A percentile compares a stretch with the other conserved stretches of the same genome.
Conservation (phyloP, 805 yeast species). For the Candida qinlingensis region DNA sequence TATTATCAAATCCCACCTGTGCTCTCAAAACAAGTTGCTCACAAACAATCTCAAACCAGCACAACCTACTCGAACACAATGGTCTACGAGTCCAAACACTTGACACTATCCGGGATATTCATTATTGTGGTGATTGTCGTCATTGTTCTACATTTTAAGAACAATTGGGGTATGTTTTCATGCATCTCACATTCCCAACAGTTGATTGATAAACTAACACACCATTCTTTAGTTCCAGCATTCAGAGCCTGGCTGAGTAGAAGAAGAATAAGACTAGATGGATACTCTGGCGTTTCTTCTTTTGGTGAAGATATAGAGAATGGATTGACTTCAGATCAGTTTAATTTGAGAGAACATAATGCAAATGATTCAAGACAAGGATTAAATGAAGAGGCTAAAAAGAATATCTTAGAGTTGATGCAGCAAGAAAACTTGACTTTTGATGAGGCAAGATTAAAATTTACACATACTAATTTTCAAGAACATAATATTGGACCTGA, state of each 20-base stretch:
- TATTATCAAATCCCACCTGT: no score
- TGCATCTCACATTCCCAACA: background rate
- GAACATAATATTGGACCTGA: constrained; percentile 53
- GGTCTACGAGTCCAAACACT: no score
- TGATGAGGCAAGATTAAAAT: constrained; percentile 63
- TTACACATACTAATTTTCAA: constrained; percentile 40
- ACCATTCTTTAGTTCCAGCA: constrained; percentile 12
- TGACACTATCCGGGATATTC: no score
- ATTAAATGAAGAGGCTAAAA: constrained; percentile 48
- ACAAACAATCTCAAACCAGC: no score
- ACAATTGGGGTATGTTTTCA: background rate
- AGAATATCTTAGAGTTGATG: constrained; percentile 51
- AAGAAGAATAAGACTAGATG: constrained; percentile 24
- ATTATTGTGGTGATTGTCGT: no score
- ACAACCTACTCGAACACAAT: no score
- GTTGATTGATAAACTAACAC: background rate
- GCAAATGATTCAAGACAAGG: constrained; percentile 57
- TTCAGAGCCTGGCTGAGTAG: constrained; percentile 20
- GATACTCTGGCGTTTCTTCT: constrained; percentile 22
- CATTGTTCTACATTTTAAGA: background rate
- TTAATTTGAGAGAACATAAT: constrained; percentile 45
- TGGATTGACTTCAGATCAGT: constrained; percentile 56
- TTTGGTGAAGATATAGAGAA: constrained; percentile 46
- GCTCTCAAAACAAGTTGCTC: no score
- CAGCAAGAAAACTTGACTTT: constrained; percentile 42